Evolutionary conservation across 176 grass and related monocot species (phyloP), one percentile per base, ranked within the genome.

Genomic region (Eragrostis nindensis): DNA sequence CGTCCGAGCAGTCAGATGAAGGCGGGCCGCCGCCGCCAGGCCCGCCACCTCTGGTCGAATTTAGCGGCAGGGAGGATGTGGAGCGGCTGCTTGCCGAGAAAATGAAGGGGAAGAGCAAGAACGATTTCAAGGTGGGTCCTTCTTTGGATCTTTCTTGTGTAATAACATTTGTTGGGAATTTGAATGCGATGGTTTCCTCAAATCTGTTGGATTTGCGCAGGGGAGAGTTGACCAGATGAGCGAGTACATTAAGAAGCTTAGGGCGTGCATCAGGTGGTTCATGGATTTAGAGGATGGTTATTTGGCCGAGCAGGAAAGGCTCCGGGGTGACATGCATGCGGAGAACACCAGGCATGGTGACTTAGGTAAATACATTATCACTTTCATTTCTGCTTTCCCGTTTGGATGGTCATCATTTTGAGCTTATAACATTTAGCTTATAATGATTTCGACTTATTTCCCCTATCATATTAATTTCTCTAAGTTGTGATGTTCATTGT

Each of bases 161-260:
- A 56, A n/a, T 73, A n/a, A 68, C 21, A 40, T 6, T 36, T 46
- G 10, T 40, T 68, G 21, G 2, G 5, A 27, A 57, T 62, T 48
- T 68, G 18, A 36, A 17, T 3, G 1, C 9, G 13, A 8, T 61
- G 57, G 3, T 79, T 18, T 57, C 12, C 12, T 85, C 15, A 78
- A 75, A 32, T 5, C 32, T 0, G 22, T 11, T 60, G 12, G 41
- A 14, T 29, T 82, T 78, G 9, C 30, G 43, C 55, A 99, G 97
- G 97, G 97, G 25, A 87, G 84, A 77, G 68, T 73, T 2, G 93
- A 99, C 21, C 97, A 92, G 83, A 90, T 95, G 89, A 90, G 75
- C 9, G 93, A 96, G 8, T 94, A 99, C 81, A 96, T 96, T 56
- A 96, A 94, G 82, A 90, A 95, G 68, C 86, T 99, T 6, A 91